A percentile compares a stretch with the other conserved stretches of the same genome.
These are phyloP conservation scores for Fusarium sp. DNA, from an alignment of 2,329 filamentous ascomycete species.

Conservation along the genomic window DNA sequence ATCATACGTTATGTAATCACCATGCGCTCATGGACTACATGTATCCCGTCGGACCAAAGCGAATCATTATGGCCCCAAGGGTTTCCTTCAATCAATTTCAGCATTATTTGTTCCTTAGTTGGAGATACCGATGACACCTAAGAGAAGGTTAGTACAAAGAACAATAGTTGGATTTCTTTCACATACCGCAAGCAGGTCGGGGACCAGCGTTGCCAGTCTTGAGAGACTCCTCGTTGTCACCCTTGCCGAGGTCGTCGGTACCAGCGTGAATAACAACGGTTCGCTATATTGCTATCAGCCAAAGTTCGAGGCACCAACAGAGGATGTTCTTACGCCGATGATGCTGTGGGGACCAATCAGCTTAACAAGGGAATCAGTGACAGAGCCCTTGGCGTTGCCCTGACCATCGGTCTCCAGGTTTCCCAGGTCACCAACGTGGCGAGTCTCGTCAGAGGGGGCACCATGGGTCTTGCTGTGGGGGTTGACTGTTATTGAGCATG, in stretches of 20 bases:
- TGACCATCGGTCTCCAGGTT: slow-evolving; percentile 96
- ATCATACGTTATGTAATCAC: slow-evolving; percentile 14
- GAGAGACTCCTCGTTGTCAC: slow-evolving; percentile 91
- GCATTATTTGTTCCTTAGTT: slow-evolving; percentile 61
- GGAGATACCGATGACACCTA: slow-evolving; percentile 90
- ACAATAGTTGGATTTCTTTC: not conserved
- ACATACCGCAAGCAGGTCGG: slow-evolving; percentile 92
- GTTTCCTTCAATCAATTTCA: slow-evolving; percentile 10
- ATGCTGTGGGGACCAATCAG: slow-evolving; percentile 96
- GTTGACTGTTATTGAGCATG: slow-evolving; percentile 76
- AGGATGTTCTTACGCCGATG: slow-evolving; percentile 76
- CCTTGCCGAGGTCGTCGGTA: slow-evolving; percentile 96
- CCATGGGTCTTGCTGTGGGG: slow-evolving; percentile 93
- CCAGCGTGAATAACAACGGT: slow-evolving; percentile 95
- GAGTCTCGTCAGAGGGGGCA: slow-evolving; percentile 81
- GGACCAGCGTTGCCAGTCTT: slow-evolving; percentile 97
- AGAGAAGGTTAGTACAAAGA: slow-evolving; percentile 20
- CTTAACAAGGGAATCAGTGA: slow-evolving; percentile 87
- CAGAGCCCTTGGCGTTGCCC: slow-evolving; percentile 86
- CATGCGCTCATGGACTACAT: not conserved
- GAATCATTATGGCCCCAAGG: not conserved
- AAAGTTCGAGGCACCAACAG: not conserved
- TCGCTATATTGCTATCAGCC: slow-evolving; percentile 66
- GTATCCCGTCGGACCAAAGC: not conserved
- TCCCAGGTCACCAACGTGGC: slow-evolving; percentile 97